These are phyloP conservation scores for sorghum (Sorghum bicolor) DNA, from an alignment of 176 grass and related monocot species.

Conservation along the genomic window Sorghum_bicolor_NCBIv3 NC_012870.2:387001-387500, in stretches of 20 bases:
- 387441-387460: not conserved
- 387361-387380: not conserved
- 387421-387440: not conserved
- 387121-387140: constrained; percentile 1
- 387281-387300: not conserved
- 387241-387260: not conserved
- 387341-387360: not conserved
- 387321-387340: not conserved
- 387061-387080: not conserved
- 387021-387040: not conserved
- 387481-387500: constrained; percentile 14
- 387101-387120: not conserved
- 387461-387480: not conserved
- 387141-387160: not conserved
- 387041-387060: not conserved
- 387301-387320: not conserved
- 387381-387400: not conserved
- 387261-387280: not conserved
- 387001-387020: not conserved
- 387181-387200: not conserved
- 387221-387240: not conserved
- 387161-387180: not conserved
- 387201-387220: not conserved
- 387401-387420: not conserved
- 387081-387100: not conserved